Conservation (phyloP, 176 grass and related monocot species). For the Ampelocalamus luodianensis region DNA sequence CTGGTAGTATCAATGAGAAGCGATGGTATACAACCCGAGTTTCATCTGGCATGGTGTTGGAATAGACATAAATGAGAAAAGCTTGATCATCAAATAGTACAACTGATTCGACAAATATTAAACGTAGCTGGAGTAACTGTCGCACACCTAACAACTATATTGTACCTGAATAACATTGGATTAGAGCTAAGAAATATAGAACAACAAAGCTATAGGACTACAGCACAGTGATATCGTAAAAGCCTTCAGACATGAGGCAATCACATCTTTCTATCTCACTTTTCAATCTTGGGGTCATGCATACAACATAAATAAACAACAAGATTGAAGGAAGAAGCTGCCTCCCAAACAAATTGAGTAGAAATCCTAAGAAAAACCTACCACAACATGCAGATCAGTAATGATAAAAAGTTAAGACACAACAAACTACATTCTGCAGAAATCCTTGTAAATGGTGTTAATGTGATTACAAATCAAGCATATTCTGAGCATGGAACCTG, state of each 20-base stretch:
- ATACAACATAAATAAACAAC: background rate
- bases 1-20: too few relatives aligned
- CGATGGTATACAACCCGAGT: slow-evolving; percentile 40
- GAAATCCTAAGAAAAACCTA: slow-evolving; percentile 5
- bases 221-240: background rate
- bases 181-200: slow-evolving; percentile 26
- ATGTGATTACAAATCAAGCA: slow-evolving; percentile 6
- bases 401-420: slow-evolving; percentile 4
- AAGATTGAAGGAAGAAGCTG: background rate
- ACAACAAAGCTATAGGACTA: background rate
- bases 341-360: slow-evolving; percentile 1
- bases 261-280: background rate
- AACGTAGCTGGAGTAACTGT: slow-evolving; percentile 90
- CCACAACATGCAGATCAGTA: background rate
- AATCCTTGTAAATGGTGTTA: background rate
- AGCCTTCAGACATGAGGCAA: background rate
- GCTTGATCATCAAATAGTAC: background rate
- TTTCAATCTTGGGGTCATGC: background rate
- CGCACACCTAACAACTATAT: slow-evolving; percentile 98
- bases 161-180: slow-evolving; percentile 65
- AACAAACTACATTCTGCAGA: slow-evolving; percentile 9
- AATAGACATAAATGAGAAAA: slow-evolving; percentile 34
- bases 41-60: slow-evolving; percentile 68
- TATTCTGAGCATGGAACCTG: background rate
- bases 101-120: slow-evolving; percentile 26